Evolutionary conservation across 306 rosid genomes (phyloP).

Genomic region (Notholithocarpus densiflorus): DNA sequence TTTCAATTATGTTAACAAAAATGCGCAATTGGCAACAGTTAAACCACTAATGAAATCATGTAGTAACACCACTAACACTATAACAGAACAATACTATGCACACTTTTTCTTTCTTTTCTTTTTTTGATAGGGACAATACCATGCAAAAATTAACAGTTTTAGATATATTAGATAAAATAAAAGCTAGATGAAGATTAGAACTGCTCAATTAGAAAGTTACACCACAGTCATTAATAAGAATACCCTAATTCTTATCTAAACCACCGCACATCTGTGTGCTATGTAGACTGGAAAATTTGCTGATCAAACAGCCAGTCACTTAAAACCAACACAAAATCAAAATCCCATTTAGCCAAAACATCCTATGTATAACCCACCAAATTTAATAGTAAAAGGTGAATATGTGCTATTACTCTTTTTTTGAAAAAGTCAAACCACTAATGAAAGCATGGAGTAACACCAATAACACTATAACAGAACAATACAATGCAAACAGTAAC

Average conservation of each 20-base stretch:
- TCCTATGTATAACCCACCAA: conserved; percentile 36
- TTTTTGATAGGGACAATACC: too few relatives aligned
- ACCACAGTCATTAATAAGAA: conserved; percentile 1
- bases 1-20: too few relatives aligned
- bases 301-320: conserved; percentile 16
- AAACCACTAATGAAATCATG: too few relatives aligned
- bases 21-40: too few relatives aligned
- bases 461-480: too few relatives aligned
- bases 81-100: too few relatives aligned
- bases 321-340: conserved; percentile 13
- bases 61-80: too few relatives aligned
- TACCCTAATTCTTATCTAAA: conserved; percentile 24
- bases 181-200: not conserved
- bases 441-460: too few relatives aligned
- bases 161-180: too few relatives aligned
- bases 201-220: conserved; percentile 6
- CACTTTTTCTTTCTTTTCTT: too few relatives aligned
- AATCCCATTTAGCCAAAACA: conserved; percentile 23
- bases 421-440: not conserved
- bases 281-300: conserved; percentile 24
- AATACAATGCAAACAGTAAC: too few relatives aligned
- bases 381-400: conserved; percentile 30
- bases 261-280: conserved; percentile 15
- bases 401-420: conserved; percentile 61
- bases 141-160: not conserved